Evolutionary conservation across 306 rosid genomes (phyloP).

Genomic region (Pueraria montana): DNA sequence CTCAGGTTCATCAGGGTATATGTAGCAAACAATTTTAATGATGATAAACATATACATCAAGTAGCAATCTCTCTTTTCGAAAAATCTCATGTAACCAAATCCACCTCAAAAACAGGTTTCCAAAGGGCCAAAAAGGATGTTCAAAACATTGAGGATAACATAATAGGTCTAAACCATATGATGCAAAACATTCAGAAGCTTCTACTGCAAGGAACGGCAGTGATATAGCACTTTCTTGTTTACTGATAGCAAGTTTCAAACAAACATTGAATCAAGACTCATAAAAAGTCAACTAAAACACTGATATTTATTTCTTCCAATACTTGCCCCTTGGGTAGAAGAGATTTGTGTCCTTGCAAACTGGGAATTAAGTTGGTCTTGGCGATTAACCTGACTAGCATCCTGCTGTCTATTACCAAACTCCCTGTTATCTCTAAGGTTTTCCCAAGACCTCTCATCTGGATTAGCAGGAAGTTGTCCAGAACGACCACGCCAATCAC

Average conservation of each 20-base stretch:
- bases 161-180: not conserved
- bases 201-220: not conserved
- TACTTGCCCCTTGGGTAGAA: constrained; percentile 61
- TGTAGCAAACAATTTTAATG: not conserved
- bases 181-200: not conserved
- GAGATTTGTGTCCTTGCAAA: constrained; percentile 60
- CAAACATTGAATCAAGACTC: not conserved
- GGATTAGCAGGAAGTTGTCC: constrained; percentile 62
- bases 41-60: not conserved
- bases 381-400: constrained; percentile 62
- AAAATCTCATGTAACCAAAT: constrained; percentile 2
- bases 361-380: constrained; percentile 61
- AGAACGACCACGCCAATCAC: constrained; percentile 89
- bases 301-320: constrained; percentile 25
- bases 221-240: not conserved
- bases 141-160: not conserved
- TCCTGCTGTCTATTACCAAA: constrained; percentile 71
- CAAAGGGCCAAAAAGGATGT: not conserved
- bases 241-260: constrained; percentile 11
- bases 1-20: not conserved
- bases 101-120: constrained; percentile 32
- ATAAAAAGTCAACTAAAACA: not conserved
- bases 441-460: constrained; percentile 74
- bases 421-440: constrained; percentile 62
- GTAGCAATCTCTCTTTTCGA: not conserved